Evolutionary conservation across 176 grass and related monocot species (phyloP), one percentile per base, ranked within the genome.

Genomic region (Alloteropsis semialata): DNA sequence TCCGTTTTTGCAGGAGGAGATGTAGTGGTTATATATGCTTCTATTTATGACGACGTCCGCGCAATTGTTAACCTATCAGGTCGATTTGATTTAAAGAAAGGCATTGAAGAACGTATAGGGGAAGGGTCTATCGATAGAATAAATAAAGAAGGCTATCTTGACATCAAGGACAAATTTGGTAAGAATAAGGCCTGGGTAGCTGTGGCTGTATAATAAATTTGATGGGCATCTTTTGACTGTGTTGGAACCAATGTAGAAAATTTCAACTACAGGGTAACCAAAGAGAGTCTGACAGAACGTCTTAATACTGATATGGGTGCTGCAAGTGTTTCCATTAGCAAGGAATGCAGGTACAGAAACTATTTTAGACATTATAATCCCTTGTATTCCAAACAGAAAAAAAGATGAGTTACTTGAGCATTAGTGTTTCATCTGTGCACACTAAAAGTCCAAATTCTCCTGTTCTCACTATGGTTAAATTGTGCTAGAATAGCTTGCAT

Each of bases 21-120:
- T 91, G 88, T 87, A 21, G 92, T 95, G 72, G 86, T 98, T 85
- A 75, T 98, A 30, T 98, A 98, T 91, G 92, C 95, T 75, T 98
- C 92, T 32, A 41, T 87, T 3, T 93, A 93, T 43, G 74, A 79
- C 65, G 87, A 94, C 84, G 90, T 98, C 30, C 76, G 10, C 61
- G 88, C 72, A 78, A 89, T 93, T 82, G 76, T 94, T 49, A 95
- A 94, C 79, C 30, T 92, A 39, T 98, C 92, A 53, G 92, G 95
- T 19, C 92, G 92, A 22, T 98, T 95, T 89, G 72, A 90, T 83
- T 89, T 98, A 65, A 84, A 66, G 72, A 85, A 43, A 91, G 95
- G 92, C 25, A 65, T 95, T 75, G 83, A 92, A 92, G 95, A 84
- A 78, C 92, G 90, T 32, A 78, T 94, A 43, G 95, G 95, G 18